Base-by-base conservation (phyloP, 2,329 filamentous ascomycete genomes). In the Helotiales sp. region DNA sequence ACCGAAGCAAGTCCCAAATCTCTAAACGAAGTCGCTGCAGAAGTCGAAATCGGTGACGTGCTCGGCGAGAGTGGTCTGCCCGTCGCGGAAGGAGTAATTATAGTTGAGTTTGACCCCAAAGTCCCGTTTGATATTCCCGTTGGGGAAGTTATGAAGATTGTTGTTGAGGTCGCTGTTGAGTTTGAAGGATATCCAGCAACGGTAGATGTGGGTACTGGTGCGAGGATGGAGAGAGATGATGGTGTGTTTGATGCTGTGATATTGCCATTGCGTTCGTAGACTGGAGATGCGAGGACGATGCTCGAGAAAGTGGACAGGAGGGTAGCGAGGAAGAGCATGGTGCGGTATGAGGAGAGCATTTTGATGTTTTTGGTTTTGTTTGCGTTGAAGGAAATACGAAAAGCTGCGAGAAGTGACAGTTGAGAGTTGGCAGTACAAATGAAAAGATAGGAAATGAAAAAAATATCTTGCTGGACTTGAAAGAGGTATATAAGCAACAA, bases 351-450 rank as follows among this genome's bases (percentile, higher is more conserved):
- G 45, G 47, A 52, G 4, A 50, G 59, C 59, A 62, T 62, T 13
- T 62, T 62, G 20, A 34, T 3, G 11, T 32, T 6, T 69, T 83
- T n/a, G n/a, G 81, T 77, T 81, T 45, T n/a, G 17, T 45, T 17
- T 45, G 40, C 24, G 17, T 11, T 24, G 20, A 20, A 57, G 54
- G 32, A 37, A 52, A 52, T 52, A 5, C n/a, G 13, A 26, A 24
- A 30, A 24, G 13, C 10, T 22, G n/a, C 17, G 13, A 15, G 30
- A 20, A 22, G n/a, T 20, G 54, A 34, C 7, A 3, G 34, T 45
- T 20, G 32, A 57, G 32, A 37, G 24, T 37, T 22, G 17, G 8
- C 22, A 34, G 22, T 10, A 26, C 2, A 2, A 57, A 40, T 37
- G 32, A 7, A 57, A 40, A 15, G 4, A 13, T 7, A 22, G 8